Base-by-base conservation (phyloP, 306 rosid species). In the Cyamopsis tetragonoloba region DNA sequence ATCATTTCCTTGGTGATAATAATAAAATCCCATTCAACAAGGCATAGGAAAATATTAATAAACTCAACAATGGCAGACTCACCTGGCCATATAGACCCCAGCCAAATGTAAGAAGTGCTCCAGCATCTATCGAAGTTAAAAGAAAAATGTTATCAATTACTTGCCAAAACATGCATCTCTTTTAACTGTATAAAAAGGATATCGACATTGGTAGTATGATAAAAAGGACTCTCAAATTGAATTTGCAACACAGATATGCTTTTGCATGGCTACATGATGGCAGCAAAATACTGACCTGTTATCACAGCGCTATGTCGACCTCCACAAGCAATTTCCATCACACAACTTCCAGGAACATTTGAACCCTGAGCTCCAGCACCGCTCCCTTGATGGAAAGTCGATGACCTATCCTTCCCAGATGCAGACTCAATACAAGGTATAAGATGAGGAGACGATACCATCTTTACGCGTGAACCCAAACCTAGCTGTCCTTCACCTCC, bases 401-500 rank as follows among this genome's bases (percentile, higher is more conserved):
- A 72, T 55, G 83, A 62, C 76, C 47, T 76, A 67, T 89, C 95
- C 80, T 83, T 86, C 71, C 85, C 89, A 38, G 85, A 64, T 43
- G 78, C 18, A 30, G 84, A 80, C 55, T 92, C 91, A 28, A 81
- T 61, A 81, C 96, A 89, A 57, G 89, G 82, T 64, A 92, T 84
- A 71, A 77, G 74, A 75, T 87, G 96, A 73, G 96, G 98, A 17
- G 95, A 74, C 68, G 95, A 78, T 12, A 89, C 86, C 89, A 81
- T 89, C 89, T 89, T 89, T 55, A 92, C 86, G 58, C 96, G 86
- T 28, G 95, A 79, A 65, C 96, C 98, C 92, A 89, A 82, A 78
- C 98, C 98, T 63, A 92, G 95, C 74, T 92, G 98, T 56, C 98
- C 98, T 84, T 92, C 96, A 7, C 96, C 98, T 82, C 98, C 98